Base-by-base conservation (phyloP, 1,284 basidiomycete genomes). In the Rhodotorula sp. region DNA sequence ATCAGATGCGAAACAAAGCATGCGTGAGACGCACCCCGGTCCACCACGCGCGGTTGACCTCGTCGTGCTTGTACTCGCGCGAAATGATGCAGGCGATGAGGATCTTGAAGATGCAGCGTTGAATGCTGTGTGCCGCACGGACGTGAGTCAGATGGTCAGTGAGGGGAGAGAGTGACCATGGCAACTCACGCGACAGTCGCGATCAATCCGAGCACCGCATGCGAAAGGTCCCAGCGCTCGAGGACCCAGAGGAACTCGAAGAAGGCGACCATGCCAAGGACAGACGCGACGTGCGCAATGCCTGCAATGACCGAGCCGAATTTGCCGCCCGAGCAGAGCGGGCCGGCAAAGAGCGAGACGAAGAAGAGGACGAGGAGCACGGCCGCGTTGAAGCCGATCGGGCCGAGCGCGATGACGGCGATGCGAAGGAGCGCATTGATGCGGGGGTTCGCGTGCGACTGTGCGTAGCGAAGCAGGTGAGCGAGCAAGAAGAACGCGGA, bases 171-270 rank as follows among this genome's bases (percentile, higher is more conserved):
- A 21, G 9, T 2, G 17, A 10, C 8, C 0, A 27, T 7, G 21
- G 34, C 17, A 21, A 64, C 69, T 44, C 25, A 71, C 74, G 81
- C 77, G 61, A 82, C 80, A 44, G 80, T 80, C 9, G 81, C 81
- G 67, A 82, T 81, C 64, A 82, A 66, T 23, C 81, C 81, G n/a
- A 83, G 76, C 27, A 83, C 92, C 25, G 94, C 93, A 81, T 97
- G 92, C 4, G 92, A 89, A 34, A 90, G 87, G 76, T 96, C 87
- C 95, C 95, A 99, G 23, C 88, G 84, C 82, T 97, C 95, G 72
- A 97, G 85, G 87, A 91, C 93, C 94, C 95, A 97, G 87, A 95
- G 74, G 85, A 97, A 93, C 82, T 97, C 94, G 79, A 97, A 96
- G 86, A 95, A 95, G 17, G 86, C 93, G 68, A 97, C 82, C 77